Conservation (phyloP, 2,329 filamentous ascomycete species). For the Monilinia fructigena region DNA sequence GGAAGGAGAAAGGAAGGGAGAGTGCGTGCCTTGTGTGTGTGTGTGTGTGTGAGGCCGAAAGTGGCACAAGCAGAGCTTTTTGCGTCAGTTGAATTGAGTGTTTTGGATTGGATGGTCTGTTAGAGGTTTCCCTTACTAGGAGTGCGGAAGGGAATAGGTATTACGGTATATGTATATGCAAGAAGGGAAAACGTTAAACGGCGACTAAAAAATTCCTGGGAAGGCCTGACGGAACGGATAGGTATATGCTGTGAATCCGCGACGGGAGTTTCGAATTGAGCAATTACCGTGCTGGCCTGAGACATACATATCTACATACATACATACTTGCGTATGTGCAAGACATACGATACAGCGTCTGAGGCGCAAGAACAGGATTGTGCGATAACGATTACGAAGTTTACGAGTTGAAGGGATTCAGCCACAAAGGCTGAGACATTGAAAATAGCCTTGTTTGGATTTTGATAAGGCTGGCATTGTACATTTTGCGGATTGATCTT, state of each 20-base stretch:
- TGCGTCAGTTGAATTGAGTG: background rate
- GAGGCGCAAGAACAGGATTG: constrained; percentile 7
- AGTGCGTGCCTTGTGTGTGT: background rate
- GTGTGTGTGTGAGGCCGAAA: constrained; percentile 1
- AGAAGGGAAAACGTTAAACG: constrained; percentile 18
- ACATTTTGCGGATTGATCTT: background rate
- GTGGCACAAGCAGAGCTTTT: background rate
- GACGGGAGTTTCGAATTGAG: constrained; percentile 2
- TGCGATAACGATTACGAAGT: constrained; percentile 6
- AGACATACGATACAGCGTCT: too few relatives aligned
- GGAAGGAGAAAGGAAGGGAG: constrained; percentile 17
- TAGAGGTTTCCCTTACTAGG: background rate
- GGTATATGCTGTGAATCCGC: background rate
- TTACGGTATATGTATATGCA: constrained; percentile 5
- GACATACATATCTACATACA: constrained; percentile 11
- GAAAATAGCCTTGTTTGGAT: background rate
- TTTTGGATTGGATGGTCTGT: background rate
- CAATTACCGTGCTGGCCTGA: constrained; percentile 10
- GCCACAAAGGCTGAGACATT: constrained; percentile 12
- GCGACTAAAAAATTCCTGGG: constrained; percentile 11
- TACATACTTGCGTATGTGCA: background rate
- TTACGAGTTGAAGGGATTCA: background rate
- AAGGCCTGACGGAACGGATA: background rate
- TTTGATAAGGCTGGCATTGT: constrained; percentile 3
- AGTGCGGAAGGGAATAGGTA: background rate